Evolutionary conservation across 306 rosid genomes (phyloP).

Genomic region (Bauhinia variegata): DNA sequence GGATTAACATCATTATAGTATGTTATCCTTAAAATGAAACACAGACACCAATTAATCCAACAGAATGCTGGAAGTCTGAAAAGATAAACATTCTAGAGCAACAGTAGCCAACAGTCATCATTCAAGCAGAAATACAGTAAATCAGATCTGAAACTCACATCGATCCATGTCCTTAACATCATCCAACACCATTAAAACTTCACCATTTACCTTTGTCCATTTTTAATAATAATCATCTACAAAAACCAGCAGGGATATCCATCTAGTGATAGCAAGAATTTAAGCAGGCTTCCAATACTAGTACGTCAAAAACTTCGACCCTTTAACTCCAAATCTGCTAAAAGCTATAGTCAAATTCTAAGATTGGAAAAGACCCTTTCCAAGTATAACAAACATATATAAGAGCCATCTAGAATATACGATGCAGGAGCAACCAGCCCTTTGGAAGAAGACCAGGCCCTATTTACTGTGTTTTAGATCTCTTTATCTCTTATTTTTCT

Average conservation of each 20-base stretch:
- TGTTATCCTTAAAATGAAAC: conserved; percentile 5
- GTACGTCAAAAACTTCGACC: conserved; percentile 22
- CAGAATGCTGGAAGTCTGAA: too few species aligned
- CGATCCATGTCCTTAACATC: background rate
- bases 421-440: too few species aligned
- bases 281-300: background rate
- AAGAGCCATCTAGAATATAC: too few species aligned
- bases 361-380: conserved; percentile 12
- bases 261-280: conserved; percentile 1
- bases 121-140: background rate
- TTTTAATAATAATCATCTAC: conserved; percentile 15
- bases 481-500: too few species aligned
- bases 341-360: too few species aligned
- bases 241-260: conserved; percentile 15
- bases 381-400: background rate
- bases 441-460: too few species aligned
- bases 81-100: too few species aligned
- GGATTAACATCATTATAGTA: conserved; percentile 18
- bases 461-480: too few species aligned
- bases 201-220: background rate
- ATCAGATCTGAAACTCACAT: background rate
- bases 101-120: background rate
- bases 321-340: too few species aligned
- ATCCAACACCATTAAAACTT: conserved; percentile 21
- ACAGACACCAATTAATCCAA: conserved; percentile 14